Evolutionary conservation across 305 asterid species (phyloP).

Genomic region (Rubia tinctorum): DNA sequence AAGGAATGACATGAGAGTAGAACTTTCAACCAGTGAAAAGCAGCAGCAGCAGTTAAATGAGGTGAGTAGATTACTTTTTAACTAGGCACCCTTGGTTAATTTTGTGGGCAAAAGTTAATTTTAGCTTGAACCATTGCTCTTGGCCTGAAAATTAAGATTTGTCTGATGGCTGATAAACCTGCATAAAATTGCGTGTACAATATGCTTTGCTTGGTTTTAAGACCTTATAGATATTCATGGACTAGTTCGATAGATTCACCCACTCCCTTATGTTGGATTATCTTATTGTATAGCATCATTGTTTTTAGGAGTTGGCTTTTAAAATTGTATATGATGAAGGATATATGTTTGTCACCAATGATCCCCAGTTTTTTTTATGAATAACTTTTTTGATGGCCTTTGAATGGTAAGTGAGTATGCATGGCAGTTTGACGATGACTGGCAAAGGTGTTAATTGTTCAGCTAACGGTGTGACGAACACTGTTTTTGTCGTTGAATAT

Average conservation of each 20-base stretch:
- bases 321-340: background rate
- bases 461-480: background rate
- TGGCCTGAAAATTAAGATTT: background rate
- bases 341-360: background rate
- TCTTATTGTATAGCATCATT: background rate
- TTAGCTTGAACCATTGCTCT: background rate
- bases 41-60: slow-evolving; percentile 27
- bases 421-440: background rate
- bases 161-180: background rate
- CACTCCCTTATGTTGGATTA: background rate
- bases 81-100: background rate
- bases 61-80: slow-evolving; percentile 44
- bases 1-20: slow-evolving; percentile 26
- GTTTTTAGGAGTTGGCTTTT: background rate
- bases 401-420: background rate
- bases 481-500: background rate
- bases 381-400: background rate
- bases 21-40: slow-evolving; percentile 28
- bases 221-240: background rate
- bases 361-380: background rate
- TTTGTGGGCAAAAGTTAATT: background rate
- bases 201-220: background rate
- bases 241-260: background rate
- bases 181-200: background rate
- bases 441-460: background rate